Percentiles rank a stretch among this genome's conserved stretches.
Conservation (phyloP, 495 filamentous ascomycete genomes). For the Penicillium antarcticum region DNA sequence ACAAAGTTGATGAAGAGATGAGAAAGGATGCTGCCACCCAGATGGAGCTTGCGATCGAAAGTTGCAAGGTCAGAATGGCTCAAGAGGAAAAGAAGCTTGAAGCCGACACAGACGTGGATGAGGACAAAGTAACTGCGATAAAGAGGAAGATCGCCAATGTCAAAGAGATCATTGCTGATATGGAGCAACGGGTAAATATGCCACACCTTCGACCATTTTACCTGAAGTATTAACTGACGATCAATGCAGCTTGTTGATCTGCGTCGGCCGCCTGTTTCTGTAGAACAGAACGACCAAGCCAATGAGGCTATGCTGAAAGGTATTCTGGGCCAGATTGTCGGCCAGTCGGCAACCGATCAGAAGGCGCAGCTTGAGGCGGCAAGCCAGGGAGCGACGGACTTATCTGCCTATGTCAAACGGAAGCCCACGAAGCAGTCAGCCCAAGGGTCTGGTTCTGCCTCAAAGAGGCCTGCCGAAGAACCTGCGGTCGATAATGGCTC, state of each 20-base stretch:
- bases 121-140: constrained; percentile 49
- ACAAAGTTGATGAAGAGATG: constrained; percentile 59
- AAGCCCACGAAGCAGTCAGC: constrained; percentile 48
- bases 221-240: constrained; percentile 14
- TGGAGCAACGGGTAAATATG: constrained; percentile 71
- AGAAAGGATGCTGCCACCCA: constrained; percentile 72
- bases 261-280: constrained; percentile 63
- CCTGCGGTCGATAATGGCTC: constrained; percentile 15
- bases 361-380: constrained; percentile 71
- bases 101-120: constrained; percentile 48
- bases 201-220: background rate
- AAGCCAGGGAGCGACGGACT: constrained; percentile 75
- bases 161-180: constrained; percentile 81
- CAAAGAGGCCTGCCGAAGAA: constrained; percentile 32
- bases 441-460: constrained; percentile 6
- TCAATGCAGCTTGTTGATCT: constrained; percentile 67
- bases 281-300: constrained; percentile 48
- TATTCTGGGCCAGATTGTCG: constrained; percentile 71
- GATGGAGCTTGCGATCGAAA: constrained; percentile 79
- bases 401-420: constrained; percentile 76
- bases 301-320: constrained; percentile 54
- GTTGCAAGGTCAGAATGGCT: constrained; percentile 69
- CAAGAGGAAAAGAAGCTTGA: constrained; percentile 67
- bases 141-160: constrained; percentile 72
- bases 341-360: constrained; percentile 59